Evolutionary conservation across 2,329 filamentous ascomycete species (phyloP).

Genomic region (Calycina herbarum): DNA sequence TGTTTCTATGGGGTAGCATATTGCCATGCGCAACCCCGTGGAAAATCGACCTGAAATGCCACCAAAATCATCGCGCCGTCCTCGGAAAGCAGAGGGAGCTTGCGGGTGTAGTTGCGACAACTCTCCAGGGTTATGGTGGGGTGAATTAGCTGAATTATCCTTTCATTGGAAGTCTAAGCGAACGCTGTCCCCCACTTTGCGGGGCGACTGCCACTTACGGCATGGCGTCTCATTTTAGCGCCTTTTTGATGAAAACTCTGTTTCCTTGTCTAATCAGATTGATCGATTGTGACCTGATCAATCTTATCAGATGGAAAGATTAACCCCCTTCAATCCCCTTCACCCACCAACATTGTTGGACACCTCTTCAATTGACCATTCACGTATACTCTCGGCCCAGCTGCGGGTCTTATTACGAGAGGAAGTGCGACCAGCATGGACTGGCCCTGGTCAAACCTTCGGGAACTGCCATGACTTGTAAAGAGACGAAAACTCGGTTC

Average conservation of each 20-base stretch:
- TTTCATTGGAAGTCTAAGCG: no score
- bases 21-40: neutral
- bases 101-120: no score
- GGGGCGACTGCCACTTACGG: neutral
- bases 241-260: neutral
- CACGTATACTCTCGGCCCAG: neutral
- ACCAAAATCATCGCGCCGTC: no score
- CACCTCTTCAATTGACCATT: neutral
- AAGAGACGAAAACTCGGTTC: neutral
- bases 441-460: neutral
- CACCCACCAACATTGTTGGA: neutral
- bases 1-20: neutral
- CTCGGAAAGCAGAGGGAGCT: no score
- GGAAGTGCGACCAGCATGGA: neutral
- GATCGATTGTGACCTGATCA: neutral
- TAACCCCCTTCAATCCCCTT: neutral
- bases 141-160: no score
- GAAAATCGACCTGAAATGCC: no score
- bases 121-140: no score
- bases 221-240: neutral
- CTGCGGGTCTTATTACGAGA: neutral
- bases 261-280: conserved; percentile 5
- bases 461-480: no score
- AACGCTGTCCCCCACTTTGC: neutral
- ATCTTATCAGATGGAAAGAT: conserved; percentile 1